Base-by-base conservation (phyloP, 345 rosid genomes). In the Excoecaria cochinchinensis region DNA sequence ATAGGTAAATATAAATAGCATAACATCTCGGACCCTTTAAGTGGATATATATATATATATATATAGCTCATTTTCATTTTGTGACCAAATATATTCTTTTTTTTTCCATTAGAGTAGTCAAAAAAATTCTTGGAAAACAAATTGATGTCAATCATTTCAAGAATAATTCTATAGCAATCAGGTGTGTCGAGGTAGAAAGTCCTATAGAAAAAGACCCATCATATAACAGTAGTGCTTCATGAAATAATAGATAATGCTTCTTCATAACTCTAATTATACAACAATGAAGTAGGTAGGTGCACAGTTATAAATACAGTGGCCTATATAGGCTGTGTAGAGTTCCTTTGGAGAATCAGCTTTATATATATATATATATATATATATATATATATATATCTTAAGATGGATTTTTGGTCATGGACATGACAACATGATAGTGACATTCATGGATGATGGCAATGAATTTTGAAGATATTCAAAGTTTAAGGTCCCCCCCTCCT, bases 361-460 rank as follows among this genome's bases (percentile, higher is more conserved):
- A 58, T 61, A 67, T 81, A 24, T 65, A 16, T 38, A 38, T 6
- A 60, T 44, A 8, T 38, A 38, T 1, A 60, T 44, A 58, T 61
- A 67, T 81, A 24, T 65, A 16, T 38, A 38, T 6, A 60, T 44
- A 8, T 38, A 38, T 1, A 60, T 44, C 7, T 44, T 74, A 58
- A 55, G 80, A 67, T 70, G 73, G 77, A 31, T 31, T 31, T 60
- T 59, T 72, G 77, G 76, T 55, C 53, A 74, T 74, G 81, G 86
- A 89, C 79, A 82, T 81, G 89, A 87, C 92, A 81, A 71, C 81
- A 80, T 85, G 90, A 85, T 76, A 64, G 86, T 81, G 87, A 85
- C 89, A 75, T 82, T 53, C 62, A 84, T 15, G 51, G 51, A 77
- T 64, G 44, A 36, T 61, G 76, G 63, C 52, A 67, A 53, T 63